phyloP scores from a whole-genome alignment of 1,284 basidiomycete species.

The Marasmius fiardii region DNA sequence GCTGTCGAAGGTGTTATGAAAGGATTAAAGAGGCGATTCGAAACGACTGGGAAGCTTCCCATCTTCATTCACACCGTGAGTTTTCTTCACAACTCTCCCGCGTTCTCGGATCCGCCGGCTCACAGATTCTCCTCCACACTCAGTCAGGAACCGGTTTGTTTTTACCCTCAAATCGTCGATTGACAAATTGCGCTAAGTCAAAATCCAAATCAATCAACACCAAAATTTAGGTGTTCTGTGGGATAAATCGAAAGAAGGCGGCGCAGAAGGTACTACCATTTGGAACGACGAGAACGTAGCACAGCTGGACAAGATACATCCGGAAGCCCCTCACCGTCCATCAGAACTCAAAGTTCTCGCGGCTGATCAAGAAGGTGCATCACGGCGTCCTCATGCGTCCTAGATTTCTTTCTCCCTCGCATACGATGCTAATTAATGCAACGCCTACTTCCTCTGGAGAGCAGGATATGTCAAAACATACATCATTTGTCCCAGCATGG shows the following conservation, averaged over 20 bases:
- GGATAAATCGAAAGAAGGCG: constrained; percentile 33
- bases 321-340: constrained; percentile 34
- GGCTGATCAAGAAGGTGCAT: constrained; percentile 39
- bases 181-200: too few relatives aligned
- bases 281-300: constrained; percentile 39
- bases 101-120: too few relatives aligned
- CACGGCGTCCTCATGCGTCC: too few relatives aligned
- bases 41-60: constrained; percentile 35
- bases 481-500: constrained; percentile 28
- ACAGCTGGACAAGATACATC: constrained; percentile 35
- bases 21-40: constrained; percentile 39
- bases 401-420: not conserved
- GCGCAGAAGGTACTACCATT: constrained; percentile 28
- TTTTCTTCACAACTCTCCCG: not conserved
- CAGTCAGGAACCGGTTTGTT: not conserved
- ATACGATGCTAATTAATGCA: not conserved
- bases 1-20: constrained; percentile 38
- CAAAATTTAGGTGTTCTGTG: not conserved
- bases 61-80: constrained; percentile 51
- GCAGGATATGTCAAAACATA: constrained; percentile 28
- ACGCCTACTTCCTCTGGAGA: too few relatives aligned
- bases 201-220: not conserved
- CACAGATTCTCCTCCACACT: not conserved
- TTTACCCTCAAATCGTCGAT: not conserved
- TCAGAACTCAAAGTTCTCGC: constrained; percentile 37